A percentile compares a stretch with the other conserved stretches of the same genome.
Evolutionary conservation across 1,284 basidiomycete genomes (phyloP).

Genomic region (Ganoderma resinaceum): DNA sequence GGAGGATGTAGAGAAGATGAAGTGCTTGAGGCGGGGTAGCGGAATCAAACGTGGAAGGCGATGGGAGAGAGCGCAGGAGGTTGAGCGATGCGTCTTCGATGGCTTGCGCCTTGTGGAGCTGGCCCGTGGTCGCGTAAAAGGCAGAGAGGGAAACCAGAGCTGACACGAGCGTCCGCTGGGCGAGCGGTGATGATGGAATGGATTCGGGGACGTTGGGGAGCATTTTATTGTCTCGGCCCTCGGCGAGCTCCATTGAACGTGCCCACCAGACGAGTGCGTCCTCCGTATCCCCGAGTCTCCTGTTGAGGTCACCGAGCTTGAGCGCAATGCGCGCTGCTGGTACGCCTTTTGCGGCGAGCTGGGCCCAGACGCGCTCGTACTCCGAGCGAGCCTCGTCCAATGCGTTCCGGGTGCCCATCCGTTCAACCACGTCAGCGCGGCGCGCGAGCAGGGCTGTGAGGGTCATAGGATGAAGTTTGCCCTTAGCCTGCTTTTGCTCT

Average conservation of each 20-base stretch:
- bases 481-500: slow-evolving; percentile 44
- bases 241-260: slow-evolving; percentile 56
- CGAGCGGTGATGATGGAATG: slow-evolving; percentile 64
- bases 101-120: slow-evolving; percentile 70
- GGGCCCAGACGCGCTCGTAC: slow-evolving; percentile 70
- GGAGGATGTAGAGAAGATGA: slow-evolving; percentile 73
- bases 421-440: slow-evolving; percentile 73
- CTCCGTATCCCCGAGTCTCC: slow-evolving; percentile 56
- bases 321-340: slow-evolving; percentile 64
- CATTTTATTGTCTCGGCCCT: slow-evolving; percentile 33
- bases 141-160: slow-evolving; percentile 77
- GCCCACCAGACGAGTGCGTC: slow-evolving; percentile 74
- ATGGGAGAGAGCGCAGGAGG: slow-evolving; percentile 69
- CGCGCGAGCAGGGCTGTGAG: slow-evolving; percentile 65
- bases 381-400: slow-evolving; percentile 65
- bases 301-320: slow-evolving; percentile 71
- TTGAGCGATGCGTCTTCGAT: slow-evolving; percentile 73
- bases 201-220: slow-evolving; percentile 43
- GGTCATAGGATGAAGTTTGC: slow-evolving; percentile 57
- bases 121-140: slow-evolving; percentile 69
- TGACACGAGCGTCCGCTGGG: slow-evolving; percentile 72
- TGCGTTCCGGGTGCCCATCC: slow-evolving; percentile 64
- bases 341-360: slow-evolving; percentile 47
- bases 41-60: slow-evolving; percentile 51
- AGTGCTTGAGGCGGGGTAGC: slow-evolving; percentile 64